Conservation (phyloP, 2,329 filamentous ascomycete species). For the Neofusicoccum ribis region DNA sequence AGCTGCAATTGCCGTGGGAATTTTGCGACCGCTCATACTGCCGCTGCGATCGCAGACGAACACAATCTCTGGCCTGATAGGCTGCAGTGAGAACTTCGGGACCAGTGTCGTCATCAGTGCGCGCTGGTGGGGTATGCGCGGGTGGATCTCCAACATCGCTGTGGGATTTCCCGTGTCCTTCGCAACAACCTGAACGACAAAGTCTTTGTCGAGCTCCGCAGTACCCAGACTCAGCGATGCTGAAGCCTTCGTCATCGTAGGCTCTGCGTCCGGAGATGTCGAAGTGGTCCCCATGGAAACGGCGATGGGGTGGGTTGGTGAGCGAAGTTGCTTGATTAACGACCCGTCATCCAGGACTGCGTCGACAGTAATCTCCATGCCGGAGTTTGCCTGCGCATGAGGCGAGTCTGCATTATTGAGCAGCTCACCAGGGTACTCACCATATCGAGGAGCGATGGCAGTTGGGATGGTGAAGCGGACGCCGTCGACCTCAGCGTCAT, state of each 20-base stretch:
- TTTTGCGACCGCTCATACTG: slow-evolving; percentile 58
- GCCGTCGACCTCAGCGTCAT: slow-evolving; percentile 68
- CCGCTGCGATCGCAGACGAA: slow-evolving; percentile 73
- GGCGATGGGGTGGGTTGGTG: slow-evolving; percentile 67
- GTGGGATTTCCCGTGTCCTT: slow-evolving; percentile 62
- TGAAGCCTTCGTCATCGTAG: slow-evolving; percentile 61
- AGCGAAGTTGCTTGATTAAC: slow-evolving; percentile 63
- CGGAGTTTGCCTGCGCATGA: slow-evolving; percentile 27
- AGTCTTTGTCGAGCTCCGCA: slow-evolving; percentile 62
- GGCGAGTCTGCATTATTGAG: slow-evolving; percentile 11
- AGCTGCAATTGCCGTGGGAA: slow-evolving; percentile 55
- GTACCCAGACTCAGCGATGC: slow-evolving; percentile 58
- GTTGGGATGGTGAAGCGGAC: slow-evolving; percentile 70
- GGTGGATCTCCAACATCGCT: slow-evolving; percentile 67
- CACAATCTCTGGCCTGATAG: slow-evolving; percentile 62
- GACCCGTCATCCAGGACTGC: slow-evolving; percentile 58
- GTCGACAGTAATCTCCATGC: slow-evolving; percentile 60
- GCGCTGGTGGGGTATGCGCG: slow-evolving; percentile 59
- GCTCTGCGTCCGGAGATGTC: slow-evolving; percentile 44
- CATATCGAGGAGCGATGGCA: slow-evolving; percentile 67
- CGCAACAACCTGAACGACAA: slow-evolving; percentile 64
- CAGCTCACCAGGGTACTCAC: slow-evolving; percentile 45
- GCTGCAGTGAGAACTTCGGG: slow-evolving; percentile 65
- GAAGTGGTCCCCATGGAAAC: slow-evolving; percentile 64
- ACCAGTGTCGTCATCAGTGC: slow-evolving; percentile 72